Evolutionary conservation across 2,329 filamentous ascomycete genomes (phyloP).

Genomic region (Phialophora verrucosa): DNA sequence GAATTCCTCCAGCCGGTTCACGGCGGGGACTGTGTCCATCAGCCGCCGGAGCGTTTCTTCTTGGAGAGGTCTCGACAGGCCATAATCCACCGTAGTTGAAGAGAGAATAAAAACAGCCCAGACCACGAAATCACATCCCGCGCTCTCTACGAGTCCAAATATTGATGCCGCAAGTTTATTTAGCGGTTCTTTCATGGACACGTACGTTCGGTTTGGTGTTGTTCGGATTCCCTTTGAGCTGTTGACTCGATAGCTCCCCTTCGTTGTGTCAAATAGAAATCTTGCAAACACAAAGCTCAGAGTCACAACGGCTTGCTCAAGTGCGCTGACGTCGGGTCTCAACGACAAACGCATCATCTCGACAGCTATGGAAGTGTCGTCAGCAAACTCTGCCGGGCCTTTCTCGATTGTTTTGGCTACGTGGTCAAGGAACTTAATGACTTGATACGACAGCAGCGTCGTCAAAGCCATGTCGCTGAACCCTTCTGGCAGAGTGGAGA

Average conservation of each 20-base stretch:
- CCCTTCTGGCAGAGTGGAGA: conserved; percentile 20
- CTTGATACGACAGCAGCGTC: conserved; percentile 11
- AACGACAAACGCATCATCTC: conserved; percentile 23
- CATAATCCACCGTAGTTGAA: conserved; percentile 1
- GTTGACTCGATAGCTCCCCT: not conserved
- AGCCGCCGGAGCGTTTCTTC: conserved; percentile 2
- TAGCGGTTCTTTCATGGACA: conserved; percentile 4
- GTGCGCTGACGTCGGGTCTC: not conserved
- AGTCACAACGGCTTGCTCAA: conserved; percentile 11
- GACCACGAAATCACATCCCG: conserved; percentile 8
- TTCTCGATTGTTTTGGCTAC: conserved; percentile 8
- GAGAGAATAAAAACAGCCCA: conserved; percentile 17
- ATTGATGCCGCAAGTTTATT: not conserved
- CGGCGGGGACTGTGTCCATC: not conserved
- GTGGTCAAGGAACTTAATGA: conserved; percentile 23
- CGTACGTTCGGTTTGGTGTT: not conserved
- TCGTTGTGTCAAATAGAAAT: conserved; percentile 4
- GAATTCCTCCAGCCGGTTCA: not conserved
- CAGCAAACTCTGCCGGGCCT: conserved; percentile 7
- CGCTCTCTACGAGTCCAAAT: not conserved
- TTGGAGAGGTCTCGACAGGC: conserved; percentile 2
- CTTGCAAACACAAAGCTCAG: conserved; percentile 12
- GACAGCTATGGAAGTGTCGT: conserved; percentile 15
- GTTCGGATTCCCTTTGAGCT: not conserved
- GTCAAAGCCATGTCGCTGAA: conserved; percentile 26